Evolutionary conservation across 2,329 filamentous ascomycete genomes (phyloP).

Genomic region (Aspergillus sp.): DNA sequence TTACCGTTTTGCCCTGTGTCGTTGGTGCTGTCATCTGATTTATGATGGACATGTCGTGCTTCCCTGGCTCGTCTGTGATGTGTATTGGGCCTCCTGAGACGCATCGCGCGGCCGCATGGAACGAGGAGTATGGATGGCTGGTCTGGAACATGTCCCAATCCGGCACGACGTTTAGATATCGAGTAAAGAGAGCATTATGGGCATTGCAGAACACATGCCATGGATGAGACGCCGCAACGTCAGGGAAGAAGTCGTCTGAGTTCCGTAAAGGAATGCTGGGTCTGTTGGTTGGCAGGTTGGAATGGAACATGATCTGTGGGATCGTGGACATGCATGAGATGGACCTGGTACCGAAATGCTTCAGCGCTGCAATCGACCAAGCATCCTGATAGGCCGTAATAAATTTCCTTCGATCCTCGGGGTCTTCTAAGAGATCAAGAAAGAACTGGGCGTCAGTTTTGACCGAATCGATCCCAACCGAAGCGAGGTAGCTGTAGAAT

Average conservation of each 20-base stretch:
- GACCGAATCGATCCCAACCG: constrained; percentile 69
- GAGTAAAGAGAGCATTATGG: constrained; percentile 73
- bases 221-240: constrained; percentile 67
- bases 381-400: constrained; percentile 72
- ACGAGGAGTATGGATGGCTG: constrained; percentile 59
- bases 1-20: constrained; percentile 61
- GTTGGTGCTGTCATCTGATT: constrained; percentile 71
- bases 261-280: constrained; percentile 70
- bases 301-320: constrained; percentile 77
- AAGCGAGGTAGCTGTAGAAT: constrained; percentile 74
- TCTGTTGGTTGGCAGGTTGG: constrained; percentile 66
- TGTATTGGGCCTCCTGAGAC: constrained; percentile 88
- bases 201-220: constrained; percentile 97
- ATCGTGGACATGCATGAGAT: constrained; percentile 95
- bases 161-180: constrained; percentile 76
- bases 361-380: constrained; percentile 69
- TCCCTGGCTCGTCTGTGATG: constrained; percentile 80
- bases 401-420: constrained; percentile 61
- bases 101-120: constrained; percentile 84
- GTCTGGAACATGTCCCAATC: constrained; percentile 75
- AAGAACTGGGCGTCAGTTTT: constrained; percentile 93
- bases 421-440: constrained; percentile 63
- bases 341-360: constrained; percentile 64
- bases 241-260: constrained; percentile 83
- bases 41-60: constrained; percentile 68